These are phyloP conservation scores for Wickerhamomyces rabaulensis DNA, from an alignment of 805 yeast species.

Conservation along the genomic window DNA sequence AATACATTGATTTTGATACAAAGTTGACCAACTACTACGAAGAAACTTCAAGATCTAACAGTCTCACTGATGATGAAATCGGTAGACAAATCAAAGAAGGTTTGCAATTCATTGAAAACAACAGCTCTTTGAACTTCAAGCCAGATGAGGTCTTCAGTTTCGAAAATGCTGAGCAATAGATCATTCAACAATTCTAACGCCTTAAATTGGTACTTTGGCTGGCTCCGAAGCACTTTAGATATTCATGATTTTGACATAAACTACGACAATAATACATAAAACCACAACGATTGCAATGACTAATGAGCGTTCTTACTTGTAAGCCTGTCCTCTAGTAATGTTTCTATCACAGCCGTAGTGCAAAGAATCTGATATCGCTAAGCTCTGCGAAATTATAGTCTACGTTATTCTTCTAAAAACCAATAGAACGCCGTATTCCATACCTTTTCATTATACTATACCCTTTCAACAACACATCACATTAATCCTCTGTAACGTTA, in stretches of 20 bases:
- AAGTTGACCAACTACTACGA: conserved; percentile 1
- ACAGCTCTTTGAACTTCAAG: conserved; percentile 2
- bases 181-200: too few species aligned
- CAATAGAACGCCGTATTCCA: background rate
- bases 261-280: too few species aligned
- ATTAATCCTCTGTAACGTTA: too few species aligned
- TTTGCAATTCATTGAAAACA: conserved; percentile 5
- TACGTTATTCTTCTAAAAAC: background rate
- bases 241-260: background rate
- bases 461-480: background rate
- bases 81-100: conserved; percentile 4
- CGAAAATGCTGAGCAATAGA: conserved; percentile 1
- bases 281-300: too few species aligned
- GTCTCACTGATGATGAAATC: background rate
- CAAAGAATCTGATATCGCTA: too few species aligned
- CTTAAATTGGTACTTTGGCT: background rate
- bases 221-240: background rate
- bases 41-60: background rate
- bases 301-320: too few species aligned
- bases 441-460: too few species aligned
- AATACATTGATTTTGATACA: conserved; percentile 14
- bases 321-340: too few species aligned
- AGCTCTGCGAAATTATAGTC: too few species aligned
- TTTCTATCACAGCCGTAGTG: too few species aligned
- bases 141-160: conserved; percentile 10